Base-by-base conservation (phyloP, 1,139 yeast genomes). In the Candida frijolesensis region DNA sequence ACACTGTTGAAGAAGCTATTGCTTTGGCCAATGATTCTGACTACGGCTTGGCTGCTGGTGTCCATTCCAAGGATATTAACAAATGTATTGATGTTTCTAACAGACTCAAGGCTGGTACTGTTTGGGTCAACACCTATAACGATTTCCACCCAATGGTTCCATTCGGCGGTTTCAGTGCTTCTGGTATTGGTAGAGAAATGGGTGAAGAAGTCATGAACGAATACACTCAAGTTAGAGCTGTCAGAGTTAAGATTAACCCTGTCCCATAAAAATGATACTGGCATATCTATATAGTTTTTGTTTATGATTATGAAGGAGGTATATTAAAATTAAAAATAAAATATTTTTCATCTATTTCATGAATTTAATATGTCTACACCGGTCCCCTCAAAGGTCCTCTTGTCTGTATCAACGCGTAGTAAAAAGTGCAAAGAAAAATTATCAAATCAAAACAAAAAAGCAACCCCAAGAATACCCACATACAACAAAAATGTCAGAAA, bases 101-200 rank as follows among this genome's bases (percentile, higher is more conserved):
- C 75, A 76, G 79, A 68, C 69, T 89, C 57, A 80, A 81, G 66
- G 89, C 96, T 51, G 96, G 96, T 71, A 85, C 92, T 52, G 80
- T 89, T 58, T 89, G 95, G 94, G 79, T 87, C 66, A 89, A 89
- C 74, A 77, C 95, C 57, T 89, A 87, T 78, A 89, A 89, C 70
- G 89, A 85, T 63, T 85, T 88, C 85, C 89, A 89, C 72, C 82
- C 81, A 60, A 79, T 82, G 71, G 86, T 88, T 66, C 91, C 92
- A 68, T 86, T 86, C 64, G 96, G 96, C 66, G 96, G 96, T 59
- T 89, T 75, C 82, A 85, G 86, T 67, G 83, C 85, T 72, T 87
- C 95, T 54, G 96, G 96, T 73, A 83, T 87, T 67, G 96, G 96
- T 66, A 87, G 96, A 76, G 96, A 89, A 79, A 84, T 89, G 85